Evolutionary conservation across 768 basidiomycete genomes (phyloP), one percentile per base, ranked within the genome.

Genomic region (Porphyrellus cyaneotinctus): DNA sequence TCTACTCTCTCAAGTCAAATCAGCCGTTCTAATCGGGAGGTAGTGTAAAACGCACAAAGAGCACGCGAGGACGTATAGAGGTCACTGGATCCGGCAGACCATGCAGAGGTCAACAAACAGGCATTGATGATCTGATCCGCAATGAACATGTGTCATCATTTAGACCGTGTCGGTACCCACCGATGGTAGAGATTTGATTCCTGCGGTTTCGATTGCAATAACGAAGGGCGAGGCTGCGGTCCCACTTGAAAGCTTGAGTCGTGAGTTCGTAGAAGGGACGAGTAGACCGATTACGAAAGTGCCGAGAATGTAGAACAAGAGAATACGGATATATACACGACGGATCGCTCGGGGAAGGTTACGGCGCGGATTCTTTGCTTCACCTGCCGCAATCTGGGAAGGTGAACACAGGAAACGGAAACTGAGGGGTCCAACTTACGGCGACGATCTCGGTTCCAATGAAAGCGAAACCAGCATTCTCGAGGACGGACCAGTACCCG

Each of bases 361-460:
- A 36, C 77, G 77, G 23, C 89, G 76, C 7, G 93, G 93, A 70
- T 95, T 95, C 70, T 88, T 91, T 0, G 91, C 86, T 68, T 92
- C 91, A n/a, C 86, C 91, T 23, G 90, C 90, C 53, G 91, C 89
- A 59, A 88, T 88, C 87, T 88, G 60, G 33, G 42, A 44, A 35
- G 51, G 32, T 62, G 50, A 59, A 43, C 4, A 48, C 9, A 20
- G 18, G 15, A 42, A 10, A 36, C 13, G 22, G 7, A 22, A n/a
- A 30, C 15, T 6, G 20, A 26, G 30, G n/a, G 23, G 41, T 13
- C 17, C 39, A 6, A 74, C 81, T 61, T 73, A 89, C 86, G 26
- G 90, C 91, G 37, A 95, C 92, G 64, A 95, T 93, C 69, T 97
- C 95, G 7, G 92, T 94, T 15, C 94, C 95, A 54, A 94, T 92